Base-by-base conservation (phyloP, 306 rosid species). In the Trifolium subterraneum region DNA sequence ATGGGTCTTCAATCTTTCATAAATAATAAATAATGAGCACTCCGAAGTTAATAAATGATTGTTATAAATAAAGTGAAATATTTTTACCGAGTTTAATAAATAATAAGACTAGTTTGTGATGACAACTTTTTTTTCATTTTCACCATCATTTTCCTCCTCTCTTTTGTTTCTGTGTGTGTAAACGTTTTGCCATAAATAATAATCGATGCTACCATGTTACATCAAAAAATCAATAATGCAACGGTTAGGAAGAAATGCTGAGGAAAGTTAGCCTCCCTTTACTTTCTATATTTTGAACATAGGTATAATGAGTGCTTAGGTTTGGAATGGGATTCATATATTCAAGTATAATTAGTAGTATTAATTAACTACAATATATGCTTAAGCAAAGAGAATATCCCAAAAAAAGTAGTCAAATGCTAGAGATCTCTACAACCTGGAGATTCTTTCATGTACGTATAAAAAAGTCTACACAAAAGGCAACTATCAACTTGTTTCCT, bases 341-440 rank as follows among this genome's bases (percentile, higher is more conserved):
- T 64, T 74, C 27, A 63, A 56, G 63, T 56, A 29, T 29, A 23
- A 12, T 23, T 22, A 56, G 22, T 29, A 56, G 42, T 25, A 31
- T 45, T 39, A 76, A 65, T 61, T 56, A 71, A 78, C 13, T 77
- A 56, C 72, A 59, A 48, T 38, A 50, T 38, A 60, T 31, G 51
- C 74, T 47, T 63, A 39, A 78, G 73, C 58, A 64, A 75, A 82
- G 75, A 35, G 86, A 79, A 78, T 79, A 71, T 83, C 74, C 64
- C 44, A 48, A 75, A 79, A 82, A 83, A 81, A 81, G 88, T 73
- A 81, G 90, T 88, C 88, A 88, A 90, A 82, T 48, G 74, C 81
- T 75, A 79, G 55, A 62, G 74, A 77, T 68, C 68, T 83, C 61
- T 12, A 72, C 63, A 63, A 60, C 55, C 66, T 70, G 59, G 44